Base-by-base conservation (phyloP, 805 yeast genomes). In the Ogataea neopini region DNA sequence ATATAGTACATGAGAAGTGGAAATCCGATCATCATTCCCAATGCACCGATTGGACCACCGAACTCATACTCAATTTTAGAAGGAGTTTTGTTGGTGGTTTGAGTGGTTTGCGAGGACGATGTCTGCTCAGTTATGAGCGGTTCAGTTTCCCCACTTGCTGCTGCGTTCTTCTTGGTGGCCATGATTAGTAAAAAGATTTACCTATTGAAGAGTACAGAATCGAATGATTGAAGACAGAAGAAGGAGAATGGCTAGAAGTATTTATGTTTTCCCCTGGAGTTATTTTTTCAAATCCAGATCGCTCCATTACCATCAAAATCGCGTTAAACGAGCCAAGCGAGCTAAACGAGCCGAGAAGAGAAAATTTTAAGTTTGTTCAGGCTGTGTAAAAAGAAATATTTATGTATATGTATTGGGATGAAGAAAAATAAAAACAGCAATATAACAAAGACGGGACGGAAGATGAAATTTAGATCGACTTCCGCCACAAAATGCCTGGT, bases 1-100 rank as follows among this genome's bases (percentile, higher is more conserved):
- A 94, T 86, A 70, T 94, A 94, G 76, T 85, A 88, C 99, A 94
- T 94, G 62, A 94, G 74, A 40, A 84, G 62, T 6, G 99, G 99
- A 72, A 94, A 94, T 3, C 96, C 96, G 38, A 80, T 63, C 83
- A 92, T 80, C 98, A 94, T 92, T 6, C 91, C 92, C 17, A 84
- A 48, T 41, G 89, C 96, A 48, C 99, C 99, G 6, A 75, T 68
- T 20, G 95, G 85, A 0, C 98, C 98, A 43, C 99, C 99, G 62
- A 92, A 94, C 58, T 94, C 98, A 72, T 81, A 88, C 60, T 83
- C 92, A 1, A 51, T 44, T 25, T 46, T 47, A 6, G 37, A 19
- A 3, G 22, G 23, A 22, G 25, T 22, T 22, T 22, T 22, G 33
- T 6, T 32, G 22, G 34, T 6, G 14, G 34, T 9, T 30, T 17